Percentiles rank a stretch among this genome's conserved stretches.
Conservation (phyloP, 495 filamentous ascomycete species). For the Antarctomyces pellizariae region DNA sequence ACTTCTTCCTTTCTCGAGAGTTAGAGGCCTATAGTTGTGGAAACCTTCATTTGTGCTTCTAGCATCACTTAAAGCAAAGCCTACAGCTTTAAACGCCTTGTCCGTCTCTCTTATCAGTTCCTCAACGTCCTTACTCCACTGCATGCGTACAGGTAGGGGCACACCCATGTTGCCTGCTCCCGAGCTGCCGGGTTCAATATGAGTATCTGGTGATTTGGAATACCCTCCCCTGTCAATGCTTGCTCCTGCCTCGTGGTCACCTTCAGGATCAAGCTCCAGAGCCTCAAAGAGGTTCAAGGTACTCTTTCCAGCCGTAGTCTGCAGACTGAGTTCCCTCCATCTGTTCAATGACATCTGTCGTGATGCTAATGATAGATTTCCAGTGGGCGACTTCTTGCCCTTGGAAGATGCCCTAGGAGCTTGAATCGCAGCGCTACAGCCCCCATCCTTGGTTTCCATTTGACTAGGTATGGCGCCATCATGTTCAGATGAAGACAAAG, state of each 20-base stretch:
- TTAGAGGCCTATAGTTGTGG: not conserved
- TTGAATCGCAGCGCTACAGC: conserved; percentile 7
- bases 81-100: conserved; percentile 18
- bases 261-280: conserved; percentile 8
- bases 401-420: conserved; percentile 3
- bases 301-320: not conserved
- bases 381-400: not conserved
- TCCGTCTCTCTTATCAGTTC: conserved; percentile 23
- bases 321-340: not conserved
- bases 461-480: not conserved
- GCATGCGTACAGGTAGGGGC: no score
- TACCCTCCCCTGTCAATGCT: no score
- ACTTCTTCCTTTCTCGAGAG: no score
- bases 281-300: conserved; percentile 11
- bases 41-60: conserved; percentile 9
- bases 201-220: no score
- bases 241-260: conserved; percentile 11
- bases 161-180: no score
- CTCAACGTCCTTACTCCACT: conserved; percentile 14
- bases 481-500: conserved; percentile 5
- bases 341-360: no score
- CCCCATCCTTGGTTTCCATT: conserved; percentile 1
- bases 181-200: conserved; percentile 4
- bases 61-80: conserved; percentile 15
- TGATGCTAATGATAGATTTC: not conserved